Base-by-base conservation (phyloP, 2,329 filamentous ascomycete species). In the Paracoccidioides brasiliensis region DNA sequence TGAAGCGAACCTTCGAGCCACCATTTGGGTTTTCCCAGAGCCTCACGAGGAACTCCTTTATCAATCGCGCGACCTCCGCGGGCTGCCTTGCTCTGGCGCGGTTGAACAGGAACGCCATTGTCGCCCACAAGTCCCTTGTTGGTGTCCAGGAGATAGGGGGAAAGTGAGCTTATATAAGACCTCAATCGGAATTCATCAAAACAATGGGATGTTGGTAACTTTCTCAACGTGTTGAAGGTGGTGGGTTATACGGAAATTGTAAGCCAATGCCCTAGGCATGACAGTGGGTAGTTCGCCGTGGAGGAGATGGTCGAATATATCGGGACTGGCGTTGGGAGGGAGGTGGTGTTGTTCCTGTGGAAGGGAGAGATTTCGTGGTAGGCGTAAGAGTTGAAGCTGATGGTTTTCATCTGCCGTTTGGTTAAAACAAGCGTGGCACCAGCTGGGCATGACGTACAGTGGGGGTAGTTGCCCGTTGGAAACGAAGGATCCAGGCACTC, bases 21-120 rank as follows among this genome's bases (percentile, higher is more conserved):
- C 76, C 74, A 49, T 69, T 70, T 35, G 77, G 74, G 60, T 77
- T 75, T 58, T 84, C 80, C 64, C 82, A 80, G 56, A 87, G 70
- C 66, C 78, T 81, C 55, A 74, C 64, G 28, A 86, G 74, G 55
- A 84, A 74, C 57, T 87, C 83, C 64, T 83, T 85, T 49, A 83
- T 80, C 44, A 78, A 75, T 70, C 77, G 75, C 58, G 80, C 76
- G 68, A 86, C 73, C 68, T 88, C 81, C 61, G 78, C 72, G 59
- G 80, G 76, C 61, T 77, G 77, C 69, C 84, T 81, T 64, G 80
- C 77, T 62, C 78, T 79, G 63, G 78, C 79, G 58, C 82, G 76
- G 57, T 77, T 78, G 67, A 87, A 87, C 55, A 87, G 74, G 72
- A 87, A 88, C 48, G 84, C 82, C 84, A 88, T 88, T 59, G 55